These are phyloP conservation scores for Chytriomyces confervae DNA, from an alignment of 192 early-diverging fungal species.

Conservation along the genomic window DNA sequence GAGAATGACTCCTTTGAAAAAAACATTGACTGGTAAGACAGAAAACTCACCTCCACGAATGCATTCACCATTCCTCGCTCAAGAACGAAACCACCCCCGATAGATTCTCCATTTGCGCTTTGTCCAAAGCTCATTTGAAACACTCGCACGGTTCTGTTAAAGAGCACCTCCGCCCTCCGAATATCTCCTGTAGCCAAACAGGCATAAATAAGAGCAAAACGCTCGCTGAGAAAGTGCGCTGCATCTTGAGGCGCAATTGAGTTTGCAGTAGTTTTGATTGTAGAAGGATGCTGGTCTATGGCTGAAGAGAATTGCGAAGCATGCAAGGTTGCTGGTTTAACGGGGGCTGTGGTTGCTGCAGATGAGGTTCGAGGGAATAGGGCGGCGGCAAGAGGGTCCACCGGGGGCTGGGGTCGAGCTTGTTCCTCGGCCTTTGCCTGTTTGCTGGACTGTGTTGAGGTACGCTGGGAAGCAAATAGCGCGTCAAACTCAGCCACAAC, in stretches of 20 bases:
- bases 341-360: neutral
- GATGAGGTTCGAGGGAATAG: neutral
- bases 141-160: slow-evolving; percentile 65
- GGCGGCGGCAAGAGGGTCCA: neutral
- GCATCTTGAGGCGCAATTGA: slow-evolving; percentile 10
- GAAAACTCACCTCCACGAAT: slow-evolving; percentile 66
- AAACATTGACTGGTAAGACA: neutral
- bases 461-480: no score
- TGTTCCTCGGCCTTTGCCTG: neutral
- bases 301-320: neutral
- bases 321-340: neutral
- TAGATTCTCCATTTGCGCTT: neutral
- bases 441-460: no score
- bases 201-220: slow-evolving; percentile 51
- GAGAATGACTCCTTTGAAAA: slow-evolving; percentile 43
- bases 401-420: neutral
- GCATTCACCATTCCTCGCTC: slow-evolving; percentile 73
- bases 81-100: neutral
- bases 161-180: slow-evolving; percentile 75
- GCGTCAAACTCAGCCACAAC: no score
- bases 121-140: slow-evolving; percentile 47
- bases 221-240: slow-evolving; percentile 30
- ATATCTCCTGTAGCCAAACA: slow-evolving; percentile 76
- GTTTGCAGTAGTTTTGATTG: neutral
- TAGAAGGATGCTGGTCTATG: neutral